Evolutionary conservation across 2,329 filamentous ascomycete species (phyloP), one percentile per base, ranked within the genome.

Genomic region (Penicillium rolfsii): DNA sequence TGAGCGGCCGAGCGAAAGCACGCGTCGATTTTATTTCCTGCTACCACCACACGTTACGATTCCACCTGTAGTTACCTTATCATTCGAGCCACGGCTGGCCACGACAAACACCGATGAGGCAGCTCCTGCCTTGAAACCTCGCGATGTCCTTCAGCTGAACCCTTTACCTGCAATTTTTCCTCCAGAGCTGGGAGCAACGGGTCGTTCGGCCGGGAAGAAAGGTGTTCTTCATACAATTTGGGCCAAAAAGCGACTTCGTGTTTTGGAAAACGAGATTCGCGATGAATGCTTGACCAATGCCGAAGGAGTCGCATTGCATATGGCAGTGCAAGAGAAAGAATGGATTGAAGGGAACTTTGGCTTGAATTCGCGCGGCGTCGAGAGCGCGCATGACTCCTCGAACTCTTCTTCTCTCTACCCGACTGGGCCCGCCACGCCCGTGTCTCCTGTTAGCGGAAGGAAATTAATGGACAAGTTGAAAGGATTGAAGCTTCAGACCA

Each of bases 171-270:
- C 93, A 35, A 94, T 97, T 66, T 97, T 94, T 71, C 89, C 91
- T 0, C 86, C 89, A 0, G 89, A 89, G 61, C 81, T 96, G 26
- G 89, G 90, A 1, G 84, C 85, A 3, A 89, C 86, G 24, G 85
- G 86, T 12, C 82, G 85, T 26, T 81, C 87, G 19, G 85, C 87
- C 0, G 91, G 91, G 6, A 88, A 88, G 69, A 90, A 91, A 64
- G 93, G 93, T 1, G 91, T 96, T 1, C 78, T 97, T 61, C 93
- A 96, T 73, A 96, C 91, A 1, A 87, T 94, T 60, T 97, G 93
- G 92, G 93, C 91, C 19, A 93, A 93, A 81, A 89, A 91, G 75
- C 83, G 93, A 45, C 79, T 97, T 24, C 86, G 87, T 35, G 88
- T 90, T 64, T 80, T 97, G 52, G 86, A 92, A 55, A 83, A 83